Conservation (phyloP, 768 basidiomycete genomes). For the Pleurotus djamor region DNA sequence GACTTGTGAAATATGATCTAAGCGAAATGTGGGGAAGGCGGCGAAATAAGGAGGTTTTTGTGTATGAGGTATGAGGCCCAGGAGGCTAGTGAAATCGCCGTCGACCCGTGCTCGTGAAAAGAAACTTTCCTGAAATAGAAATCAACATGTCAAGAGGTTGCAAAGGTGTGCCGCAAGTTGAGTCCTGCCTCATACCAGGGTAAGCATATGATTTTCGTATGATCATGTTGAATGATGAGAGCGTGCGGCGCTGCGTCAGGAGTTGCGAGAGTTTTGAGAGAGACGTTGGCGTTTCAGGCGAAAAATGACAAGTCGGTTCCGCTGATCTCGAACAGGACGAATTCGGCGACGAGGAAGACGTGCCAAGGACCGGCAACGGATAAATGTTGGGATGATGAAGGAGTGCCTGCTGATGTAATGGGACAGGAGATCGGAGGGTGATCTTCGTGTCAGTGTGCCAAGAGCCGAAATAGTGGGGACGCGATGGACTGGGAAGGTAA, state of each 20-base stretch:
- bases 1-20: not conserved
- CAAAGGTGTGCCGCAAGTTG: no score
- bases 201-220: no score
- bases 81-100: not conserved
- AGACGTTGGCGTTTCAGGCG: no score
- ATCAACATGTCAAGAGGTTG: not conserved
- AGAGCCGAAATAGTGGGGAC: not conserved
- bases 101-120: slow-evolving; percentile 9
- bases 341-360: not conserved
- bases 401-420: not conserved
- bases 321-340: slow-evolving; percentile 3
- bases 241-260: no score
- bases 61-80: not conserved
- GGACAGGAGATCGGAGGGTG: not conserved
- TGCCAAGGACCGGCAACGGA: not conserved
- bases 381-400: not conserved
- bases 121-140: not conserved
- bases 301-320: not conserved
- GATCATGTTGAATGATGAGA: no score
- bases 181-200: no score
- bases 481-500: not conserved
- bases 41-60: not conserved
- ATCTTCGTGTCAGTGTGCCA: not conserved
- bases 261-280: no score
- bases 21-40: not conserved